Percentiles rank a stretch among this genome's conserved stretches.
phyloP scores from a whole-genome alignment of 2,329 filamentous ascomycete species.

The Plectosphaerella plurivora region DNA sequence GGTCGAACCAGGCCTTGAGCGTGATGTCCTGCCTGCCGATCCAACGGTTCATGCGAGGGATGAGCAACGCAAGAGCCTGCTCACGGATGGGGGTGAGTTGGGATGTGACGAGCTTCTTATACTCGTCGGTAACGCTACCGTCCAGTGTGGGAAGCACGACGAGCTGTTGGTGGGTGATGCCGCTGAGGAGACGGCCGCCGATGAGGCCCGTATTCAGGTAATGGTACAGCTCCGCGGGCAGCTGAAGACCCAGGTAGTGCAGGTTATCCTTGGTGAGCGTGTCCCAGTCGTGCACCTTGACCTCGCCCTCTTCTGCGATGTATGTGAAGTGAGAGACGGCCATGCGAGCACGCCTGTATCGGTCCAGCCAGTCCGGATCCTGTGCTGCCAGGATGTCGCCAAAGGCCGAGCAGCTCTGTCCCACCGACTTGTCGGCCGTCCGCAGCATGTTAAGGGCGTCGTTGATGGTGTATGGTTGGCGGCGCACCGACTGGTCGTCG shows the following conservation, averaged over 20 bases:
- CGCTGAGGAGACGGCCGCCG: conserved; percentile 72
- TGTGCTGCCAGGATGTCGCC: conserved; percentile 72
- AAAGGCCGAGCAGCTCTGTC: conserved; percentile 70
- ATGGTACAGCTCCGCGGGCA: conserved; percentile 86
- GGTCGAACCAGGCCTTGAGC: conserved; percentile 81
- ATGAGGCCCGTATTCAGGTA: conserved; percentile 84
- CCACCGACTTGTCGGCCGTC: conserved; percentile 64
- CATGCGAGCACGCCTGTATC: conserved; percentile 81
- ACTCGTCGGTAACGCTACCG: conserved; percentile 73
- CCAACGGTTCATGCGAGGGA: conserved; percentile 75
- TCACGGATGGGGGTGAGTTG: conserved; percentile 72
- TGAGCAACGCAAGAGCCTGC: conserved; percentile 71
- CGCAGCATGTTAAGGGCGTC: conserved; percentile 77
- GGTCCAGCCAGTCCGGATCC: conserved; percentile 74
- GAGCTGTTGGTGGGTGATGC: conserved; percentile 75
- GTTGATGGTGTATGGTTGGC: conserved; percentile 58
- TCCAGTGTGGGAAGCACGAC: conserved; percentile 81
- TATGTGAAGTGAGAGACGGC: conserved; percentile 84
- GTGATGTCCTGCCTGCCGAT: conserved; percentile 76
- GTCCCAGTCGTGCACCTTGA: conserved; percentile 69
- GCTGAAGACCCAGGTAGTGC: conserved; percentile 82
- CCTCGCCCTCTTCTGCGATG: conserved; percentile 70
- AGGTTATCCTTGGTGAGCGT: conserved; percentile 78
- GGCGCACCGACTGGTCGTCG: conserved; percentile 48
- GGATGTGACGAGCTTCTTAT: conserved; percentile 71